Conservation (phyloP, 2,329 filamentous ascomycete species). For the Fusarium begoniae region DNA sequence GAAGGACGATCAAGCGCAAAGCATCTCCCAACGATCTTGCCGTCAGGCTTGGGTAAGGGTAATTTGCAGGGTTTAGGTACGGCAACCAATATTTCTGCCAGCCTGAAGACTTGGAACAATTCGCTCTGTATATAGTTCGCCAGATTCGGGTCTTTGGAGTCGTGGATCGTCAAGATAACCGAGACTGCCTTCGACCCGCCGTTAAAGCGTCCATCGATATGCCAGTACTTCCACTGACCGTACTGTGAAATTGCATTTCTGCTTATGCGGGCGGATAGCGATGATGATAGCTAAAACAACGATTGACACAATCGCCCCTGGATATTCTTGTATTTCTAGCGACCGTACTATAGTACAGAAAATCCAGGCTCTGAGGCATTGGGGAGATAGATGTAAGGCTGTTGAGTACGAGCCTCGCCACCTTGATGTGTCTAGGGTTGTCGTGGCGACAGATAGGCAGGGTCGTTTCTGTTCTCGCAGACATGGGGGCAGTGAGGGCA, state of each 20-base stretch:
- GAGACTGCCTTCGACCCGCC: background rate
- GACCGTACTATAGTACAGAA: background rate
- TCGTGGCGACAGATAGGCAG: no score
- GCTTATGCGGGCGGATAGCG: no score
- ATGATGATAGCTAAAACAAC: no score
- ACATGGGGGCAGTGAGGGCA: no score
- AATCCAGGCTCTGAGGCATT: background rate
- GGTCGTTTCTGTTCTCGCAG: no score
- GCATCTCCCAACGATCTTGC: background rate
- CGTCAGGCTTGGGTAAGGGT: background rate
- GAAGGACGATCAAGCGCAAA: background rate
- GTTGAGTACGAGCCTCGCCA: background rate
- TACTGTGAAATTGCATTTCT: no score
- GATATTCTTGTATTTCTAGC: background rate
- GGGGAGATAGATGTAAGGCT: background rate
- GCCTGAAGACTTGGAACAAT: background rate
- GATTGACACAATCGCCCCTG: no score
- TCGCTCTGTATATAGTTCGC: background rate
- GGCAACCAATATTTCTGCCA: background rate
- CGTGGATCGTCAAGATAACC: constrained; percentile 9
- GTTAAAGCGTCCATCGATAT: background rate
- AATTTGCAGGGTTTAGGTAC: background rate
- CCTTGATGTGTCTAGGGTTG: background rate
- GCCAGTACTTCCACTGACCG: background rate
- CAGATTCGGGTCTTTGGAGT: background rate